Evolutionary conservation across 2,329 filamentous ascomycete species (phyloP).

Genomic region (Calonectria ilicicola): DNA sequence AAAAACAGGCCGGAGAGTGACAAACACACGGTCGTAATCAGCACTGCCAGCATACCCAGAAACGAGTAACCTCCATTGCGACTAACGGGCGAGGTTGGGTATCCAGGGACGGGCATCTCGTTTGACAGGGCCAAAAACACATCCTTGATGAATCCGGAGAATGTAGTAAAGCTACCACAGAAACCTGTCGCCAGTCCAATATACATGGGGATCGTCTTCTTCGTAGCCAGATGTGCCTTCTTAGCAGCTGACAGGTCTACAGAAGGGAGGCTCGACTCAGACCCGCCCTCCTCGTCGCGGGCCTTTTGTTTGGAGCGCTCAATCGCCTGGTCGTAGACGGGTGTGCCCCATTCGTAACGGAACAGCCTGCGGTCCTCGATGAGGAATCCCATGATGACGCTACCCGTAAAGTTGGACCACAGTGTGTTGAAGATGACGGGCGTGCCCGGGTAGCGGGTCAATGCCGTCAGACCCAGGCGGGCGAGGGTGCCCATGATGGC

Average conservation of each 20-base stretch:
- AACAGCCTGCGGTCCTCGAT: constrained; percentile 83
- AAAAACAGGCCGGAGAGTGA: constrained; percentile 76
- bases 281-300: constrained; percentile 53
- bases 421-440: constrained; percentile 80
- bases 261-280: constrained; percentile 25
- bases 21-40: constrained; percentile 78
- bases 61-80: constrained; percentile 84
- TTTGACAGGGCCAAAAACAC: constrained; percentile 84
- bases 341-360: constrained; percentile 71
- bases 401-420: constrained; percentile 90
- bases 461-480: constrained; percentile 80
- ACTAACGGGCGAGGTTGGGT: constrained; percentile 49
- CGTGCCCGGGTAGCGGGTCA: constrained; percentile 83
- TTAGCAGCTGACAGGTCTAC: constrained; percentile 59
- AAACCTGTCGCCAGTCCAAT: constrained; percentile 89
- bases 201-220: constrained; percentile 91
- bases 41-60: constrained; percentile 81
- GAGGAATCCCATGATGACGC: constrained; percentile 87
- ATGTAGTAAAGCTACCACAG: constrained; percentile 90
- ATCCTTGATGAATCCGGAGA: constrained; percentile 87
- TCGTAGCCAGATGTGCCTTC: constrained; percentile 71
- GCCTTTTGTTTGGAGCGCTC: constrained; percentile 45
- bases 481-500: constrained; percentile 87
- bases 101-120: constrained; percentile 63
- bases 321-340: constrained; percentile 52